Base-by-base conservation (phyloP, 768 basidiomycete genomes). In the Neoboletus brunneissimus region DNA sequence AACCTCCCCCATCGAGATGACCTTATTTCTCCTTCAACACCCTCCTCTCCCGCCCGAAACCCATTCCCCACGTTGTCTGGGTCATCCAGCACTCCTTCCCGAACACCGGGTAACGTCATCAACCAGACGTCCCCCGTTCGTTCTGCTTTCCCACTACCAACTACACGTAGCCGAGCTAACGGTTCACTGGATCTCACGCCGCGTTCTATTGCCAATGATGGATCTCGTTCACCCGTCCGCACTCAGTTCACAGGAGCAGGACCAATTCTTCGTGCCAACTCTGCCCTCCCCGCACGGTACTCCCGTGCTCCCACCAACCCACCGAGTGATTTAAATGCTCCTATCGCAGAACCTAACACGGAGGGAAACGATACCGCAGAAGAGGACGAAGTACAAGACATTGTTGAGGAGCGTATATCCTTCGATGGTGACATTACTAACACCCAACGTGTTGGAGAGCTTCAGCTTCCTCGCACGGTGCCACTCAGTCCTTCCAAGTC, bases 1-100 rank as follows among this genome's bases (percentile, higher is more conserved):
- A 88, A 89, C 66, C 81, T 88, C 11, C 83, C 87, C 25, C 69
- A 82, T 57, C 71, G 74, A 60, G 72, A 75, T 34, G 77, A 77
- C 22, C 51, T 63, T 67, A 64, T 67, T 59, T 68, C 64, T 41
- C 61, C 75, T 38, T 72, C 73, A n/a, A 66, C 61, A 15, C 58
- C 69, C 7, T 58, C 70, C 11, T 64, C 76, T 48, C 70, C 76
- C 43, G 59, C 63, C 15, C 62, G 64, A 55, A 66, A 44, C 51
- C 53, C 64, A 22, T 61, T 67, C n/a, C 54, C 69, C 51, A 23
- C 43, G 3, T 25, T 59, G 20, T 32, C 57, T 23, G 63, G 45
- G 23, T 43, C 49, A 32, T 50, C 58, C 15, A 12, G 22, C 22
- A 61, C 60, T 5, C 61, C 61, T 44, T 52, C 54, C 18, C 44